Conservation (phyloP, 164 flowering plant genomes). For the Stephania yunnanensis region DNA sequence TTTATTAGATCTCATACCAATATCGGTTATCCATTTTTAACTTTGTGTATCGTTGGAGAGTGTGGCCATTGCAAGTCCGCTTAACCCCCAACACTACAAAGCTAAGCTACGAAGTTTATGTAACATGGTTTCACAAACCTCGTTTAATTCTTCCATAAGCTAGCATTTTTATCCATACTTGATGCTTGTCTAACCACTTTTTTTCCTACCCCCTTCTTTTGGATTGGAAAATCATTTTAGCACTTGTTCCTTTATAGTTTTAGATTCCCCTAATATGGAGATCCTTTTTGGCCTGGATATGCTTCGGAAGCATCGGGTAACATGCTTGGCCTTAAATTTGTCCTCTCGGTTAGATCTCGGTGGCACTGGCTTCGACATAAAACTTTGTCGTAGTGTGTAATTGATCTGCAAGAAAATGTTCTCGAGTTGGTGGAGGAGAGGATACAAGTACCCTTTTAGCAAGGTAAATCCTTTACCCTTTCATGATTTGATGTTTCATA, state of each 20-base stretch:
- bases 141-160: neutral
- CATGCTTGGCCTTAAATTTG: conserved; percentile 2
- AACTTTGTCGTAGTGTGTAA: conserved; percentile 63
- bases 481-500: neutral
- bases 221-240: conserved; percentile 82
- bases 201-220: neutral
- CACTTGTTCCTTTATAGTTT: conserved; percentile 88
- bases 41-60: neutral
- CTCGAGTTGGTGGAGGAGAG: conserved; percentile 97
- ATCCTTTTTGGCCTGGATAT: conserved; percentile 97
- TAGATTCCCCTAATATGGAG: conserved; percentile 94
- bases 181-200: neutral
- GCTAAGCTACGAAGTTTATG: neutral
- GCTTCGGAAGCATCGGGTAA: conserved; percentile 97
- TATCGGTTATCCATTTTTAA: neutral
- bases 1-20: neutral
- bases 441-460: conserved; percentile 91
- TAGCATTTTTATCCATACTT: neutral
- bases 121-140: neutral
- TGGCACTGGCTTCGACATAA: conserved; percentile 2
- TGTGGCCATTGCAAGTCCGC: neutral
- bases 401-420: conserved; percentile 91
- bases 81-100: neutral
- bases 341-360: neutral
- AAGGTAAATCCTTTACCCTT: conserved; percentile 39